phyloP scores from a whole-genome alignment of 192 early-diverging fungal species.

The Glomus cerebriforme region DNA sequence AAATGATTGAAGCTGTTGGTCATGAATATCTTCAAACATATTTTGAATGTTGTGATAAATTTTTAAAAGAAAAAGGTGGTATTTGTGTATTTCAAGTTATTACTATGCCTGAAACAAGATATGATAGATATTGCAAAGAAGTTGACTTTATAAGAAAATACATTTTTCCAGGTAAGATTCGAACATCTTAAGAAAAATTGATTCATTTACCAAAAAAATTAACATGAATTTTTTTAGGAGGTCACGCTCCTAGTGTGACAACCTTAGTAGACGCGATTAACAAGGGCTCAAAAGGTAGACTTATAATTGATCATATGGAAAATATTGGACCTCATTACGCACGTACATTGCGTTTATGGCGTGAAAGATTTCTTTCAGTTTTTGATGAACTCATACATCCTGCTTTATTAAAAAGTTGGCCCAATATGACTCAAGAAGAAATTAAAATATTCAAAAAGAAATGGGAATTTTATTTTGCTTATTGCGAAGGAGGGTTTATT shows the following conservation, averaged over 20 bases:
- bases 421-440: conserved; percentile 21
- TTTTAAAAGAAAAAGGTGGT: conserved; percentile 59
- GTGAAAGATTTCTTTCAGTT: conserved; percentile 59
- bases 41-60: conserved; percentile 58
- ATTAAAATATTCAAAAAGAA: conserved; percentile 64
- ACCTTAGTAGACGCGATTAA: conserved; percentile 54
- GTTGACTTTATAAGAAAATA: conserved; percentile 75
- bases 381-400: conserved; percentile 51
- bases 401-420: conserved; percentile 20
- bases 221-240: conserved; percentile 30
- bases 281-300: conserved; percentile 52
- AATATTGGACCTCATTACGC: conserved; percentile 75
- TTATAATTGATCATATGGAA: conserved; percentile 58
- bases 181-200: too few species aligned
- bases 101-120: conserved; percentile 70
- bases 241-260: conserved; percentile 68
- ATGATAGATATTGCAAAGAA: conserved; percentile 54
- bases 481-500: conserved; percentile 77
- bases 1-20: conserved; percentile 81
- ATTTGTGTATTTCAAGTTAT: conserved; percentile 65
- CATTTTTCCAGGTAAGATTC: conserved; percentile 66
- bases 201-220: too few species aligned
- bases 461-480: conserved; percentile 83
- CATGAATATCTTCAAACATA: conserved; percentile 63
- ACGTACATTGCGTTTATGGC: conserved; percentile 68